Percentiles rank a stretch among this genome's conserved stretches.
Conservation (phyloP, 495 filamentous ascomycete species). For the Penicillium malachiteum region DNA sequence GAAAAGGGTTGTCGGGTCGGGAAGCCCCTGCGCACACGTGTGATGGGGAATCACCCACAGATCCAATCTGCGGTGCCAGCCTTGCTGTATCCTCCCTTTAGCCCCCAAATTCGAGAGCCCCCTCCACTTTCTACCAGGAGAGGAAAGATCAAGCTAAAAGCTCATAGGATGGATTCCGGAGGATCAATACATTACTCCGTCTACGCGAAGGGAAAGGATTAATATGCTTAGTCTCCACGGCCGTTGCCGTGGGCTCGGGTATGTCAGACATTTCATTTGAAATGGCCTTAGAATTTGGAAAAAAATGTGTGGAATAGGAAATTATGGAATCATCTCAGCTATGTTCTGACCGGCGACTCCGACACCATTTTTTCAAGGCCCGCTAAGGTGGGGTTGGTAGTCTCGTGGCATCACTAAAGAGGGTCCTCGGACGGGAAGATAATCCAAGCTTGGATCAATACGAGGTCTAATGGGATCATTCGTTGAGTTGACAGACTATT, state of each 20-base stretch:
- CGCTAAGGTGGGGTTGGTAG: constrained; percentile 1
- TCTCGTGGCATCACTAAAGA: neutral
- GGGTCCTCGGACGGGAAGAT: too few relatives aligned
- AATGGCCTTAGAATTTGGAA: too few relatives aligned
- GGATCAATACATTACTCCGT: neutral
- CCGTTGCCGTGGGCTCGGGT: constrained; percentile 18
- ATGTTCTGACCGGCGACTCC: constrained; percentile 9
- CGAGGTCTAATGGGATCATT: too few relatives aligned
- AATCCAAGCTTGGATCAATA: too few relatives aligned
- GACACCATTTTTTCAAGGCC: constrained; percentile 10
- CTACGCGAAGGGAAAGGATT: constrained; percentile 6
- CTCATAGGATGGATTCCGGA: neutral
- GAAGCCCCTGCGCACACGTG: constrained; percentile 2
- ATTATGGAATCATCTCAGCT: neutral
- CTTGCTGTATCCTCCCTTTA: neutral
- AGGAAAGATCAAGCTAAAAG: neutral
- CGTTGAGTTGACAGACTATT: too few relatives aligned
- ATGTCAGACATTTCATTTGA: neutral
- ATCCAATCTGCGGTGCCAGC: constrained; percentile 8
- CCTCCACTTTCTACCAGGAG: neutral
- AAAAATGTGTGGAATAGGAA: neutral
- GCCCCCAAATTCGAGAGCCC: neutral
- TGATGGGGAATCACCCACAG: constrained; percentile 1
- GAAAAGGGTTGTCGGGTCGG: constrained; percentile 2
- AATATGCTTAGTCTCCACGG: constrained; percentile 13